Base-by-base conservation (phyloP, 2,329 filamentous ascomycete species). In the Cryoendolithus antarcticus region DNA sequence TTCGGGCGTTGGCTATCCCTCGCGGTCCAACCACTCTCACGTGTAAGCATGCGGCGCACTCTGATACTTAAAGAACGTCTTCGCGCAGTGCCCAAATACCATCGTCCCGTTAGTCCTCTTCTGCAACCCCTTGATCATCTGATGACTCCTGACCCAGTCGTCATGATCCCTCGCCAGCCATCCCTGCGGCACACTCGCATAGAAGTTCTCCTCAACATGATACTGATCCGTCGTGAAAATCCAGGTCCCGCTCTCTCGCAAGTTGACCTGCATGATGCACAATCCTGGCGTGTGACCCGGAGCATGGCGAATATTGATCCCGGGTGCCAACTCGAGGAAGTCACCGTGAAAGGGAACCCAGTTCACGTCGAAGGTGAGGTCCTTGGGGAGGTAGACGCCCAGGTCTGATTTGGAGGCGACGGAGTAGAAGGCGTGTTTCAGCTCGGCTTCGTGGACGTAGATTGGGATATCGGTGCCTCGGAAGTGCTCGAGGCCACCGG, bases 211-310 rank as follows among this genome's bases (percentile, higher is more conserved):
- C 37, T 47, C 48, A 2, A 62, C 58, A 38, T 62, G 58, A 37
- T 61, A 59, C 48, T 57, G 55, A 46, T 62, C 59, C 12, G 56
- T 57, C 9, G 58, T 61, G 45, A 60, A 59, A 32, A 62, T 54
- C 55, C 53, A 60, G 2, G 57, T 59, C 12, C 60, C 59, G 19
- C 42, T 48, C 19, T 59, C 47, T 33, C 45, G 50, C 42, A 62
- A 35, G 38, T 62, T 63, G 29, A 61, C 48, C 44, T 62, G 60
- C 52, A 62, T 47, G 32, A 61, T 54, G 28, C 41, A 45, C 12
- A 62, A 37, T 1, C 60, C 58, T 0, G 57, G 58, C 2, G 59
- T 61, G 38, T 62, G 59, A 9, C 60, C 59, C 3, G 59, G 58
- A 2, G 55, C 38, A 43, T 60, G 58, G 19, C 53, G 53, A 7